Base-by-base conservation (phyloP, 2,329 filamentous ascomycete genomes). In the Trichoderma simmonsii region DNA sequence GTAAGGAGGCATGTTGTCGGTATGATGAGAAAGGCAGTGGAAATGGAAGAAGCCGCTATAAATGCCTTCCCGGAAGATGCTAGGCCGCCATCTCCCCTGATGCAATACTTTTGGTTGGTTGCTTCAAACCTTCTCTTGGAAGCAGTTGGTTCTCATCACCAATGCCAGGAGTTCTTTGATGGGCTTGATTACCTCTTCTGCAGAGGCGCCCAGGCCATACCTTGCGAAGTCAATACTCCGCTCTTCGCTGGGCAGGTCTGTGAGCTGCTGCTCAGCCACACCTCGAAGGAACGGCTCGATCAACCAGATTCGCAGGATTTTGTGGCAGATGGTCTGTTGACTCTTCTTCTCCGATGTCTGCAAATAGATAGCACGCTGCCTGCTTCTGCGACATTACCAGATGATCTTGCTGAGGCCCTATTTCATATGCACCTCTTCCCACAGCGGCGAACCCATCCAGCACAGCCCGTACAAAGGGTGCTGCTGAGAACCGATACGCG, bases 401-500 rank as follows among this genome's bases (percentile, higher is more conserved):
- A 73, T 77, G 70, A 79, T 26, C 72, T 81, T 57, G 78, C 78
- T 30, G 57, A 79, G 79, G 77, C 81, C 3, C 78, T 94, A 1
- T 89, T 94, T 75, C 87, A 85, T 77, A 87, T 83, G 70, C 90
- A 92, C 76, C 82, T 94, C 0, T 93, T 93, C 75, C 91, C 92
- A 0, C 83, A 85, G 1, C 78, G 82, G n/a, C 79, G 80, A 74
- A 78, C 74, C 30, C 74, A 74, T 15, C 73, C 34, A 73, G 77
- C 69, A 72, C 78, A 76, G 32, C 80, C 73, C 62, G 82, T 80
- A 72, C 84, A 78, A 24, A 81, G 59, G 9, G 81, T 84, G 30
- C 76, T 89, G 6, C 82, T 93, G 63, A 85, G 89, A 72, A 80
- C 81, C 2, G 77, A 83, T 36, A 90, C 90, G 9, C 86, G 92